Evolutionary conservation across 1,284 basidiomycete species (phyloP), one percentile per base, ranked within the genome.

Genomic region (Ceratobasidium papillatum): DNA sequence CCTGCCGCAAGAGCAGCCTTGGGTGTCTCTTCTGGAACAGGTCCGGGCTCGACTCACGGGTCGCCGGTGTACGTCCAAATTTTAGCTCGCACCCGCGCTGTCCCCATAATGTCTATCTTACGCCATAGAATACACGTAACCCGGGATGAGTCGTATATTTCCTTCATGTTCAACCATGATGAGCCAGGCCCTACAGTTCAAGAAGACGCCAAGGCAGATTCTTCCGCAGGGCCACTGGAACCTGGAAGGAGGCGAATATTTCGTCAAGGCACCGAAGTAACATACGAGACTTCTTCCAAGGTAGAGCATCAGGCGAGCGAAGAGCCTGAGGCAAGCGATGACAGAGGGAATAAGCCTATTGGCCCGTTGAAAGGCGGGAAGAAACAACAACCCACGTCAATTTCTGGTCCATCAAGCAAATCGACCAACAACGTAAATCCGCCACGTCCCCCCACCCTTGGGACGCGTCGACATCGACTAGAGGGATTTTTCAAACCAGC

Each of bases 71-170:
- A 30, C 22, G 66, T 71, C 7, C 38, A 43, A 58, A 41, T 3
- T 71, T 59, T 45, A 30, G 32, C 17, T 27, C 12, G n/a, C 22
- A 62, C n/a, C 9, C 22, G 2, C 17, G 41, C 38, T 45, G 17
- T 59, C 34, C 66, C 41, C 43, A 54, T 34, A 41, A 43, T 30
- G 27, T 54, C 32, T 3, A 9, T 49, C 36, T 58, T 49, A 54
- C 52, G 54, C 8, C 43, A 25, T 38, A 71, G 66, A 41, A 71
- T 71, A 32, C 66, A 47, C 27, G 52, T 71, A 32, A 58, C 43
- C 9, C 66, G 54, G 17, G 66, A 71, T n/a, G 54, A 71, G 38
- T 71, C 66, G 8, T 71, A 71, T 32, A 36, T 71, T 45, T 52
- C 66, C 2, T 71, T 71, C 43, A 43, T 71, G 43, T 71, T 71